Percentiles rank a stretch among this genome's conserved stretches.
Conservation (phyloP, 2,329 filamentous ascomycete genomes). For the Ophioceras dolichostomum region DNA sequence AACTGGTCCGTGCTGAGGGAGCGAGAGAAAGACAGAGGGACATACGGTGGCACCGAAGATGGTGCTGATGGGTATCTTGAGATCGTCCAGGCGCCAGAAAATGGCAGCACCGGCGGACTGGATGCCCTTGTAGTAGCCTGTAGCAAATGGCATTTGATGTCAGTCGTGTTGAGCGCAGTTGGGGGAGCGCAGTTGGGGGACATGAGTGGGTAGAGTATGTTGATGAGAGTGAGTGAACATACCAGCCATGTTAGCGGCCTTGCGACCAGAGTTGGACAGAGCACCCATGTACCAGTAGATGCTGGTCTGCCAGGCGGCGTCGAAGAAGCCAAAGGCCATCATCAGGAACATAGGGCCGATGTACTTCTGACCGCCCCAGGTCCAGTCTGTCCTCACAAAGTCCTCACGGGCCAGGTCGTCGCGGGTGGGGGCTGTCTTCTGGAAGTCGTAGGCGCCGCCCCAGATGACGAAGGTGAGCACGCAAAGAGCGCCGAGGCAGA, state of each 20-base stretch:
- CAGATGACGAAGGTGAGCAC: constrained; percentile 64
- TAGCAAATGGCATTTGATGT: no score
- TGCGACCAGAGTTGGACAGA: constrained; percentile 83
- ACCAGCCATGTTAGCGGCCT: constrained; percentile 78
- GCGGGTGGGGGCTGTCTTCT: constrained; percentile 46
- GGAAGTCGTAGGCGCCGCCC: constrained; percentile 74
- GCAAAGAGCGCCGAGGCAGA: constrained; percentile 48
- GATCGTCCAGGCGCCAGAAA: constrained; percentile 57
- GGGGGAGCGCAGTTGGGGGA: no score
- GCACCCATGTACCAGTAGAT: constrained; percentile 97
- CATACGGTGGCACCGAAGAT: constrained; percentile 51
- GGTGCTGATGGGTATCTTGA: constrained; percentile 51
- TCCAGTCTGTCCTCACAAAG: constrained; percentile 46
- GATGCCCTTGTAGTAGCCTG: constrained; percentile 33
- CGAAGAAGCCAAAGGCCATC: constrained; percentile 83
- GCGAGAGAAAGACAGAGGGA: constrained; percentile 5
- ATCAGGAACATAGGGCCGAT: constrained; percentile 56
- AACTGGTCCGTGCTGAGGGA: neutral
- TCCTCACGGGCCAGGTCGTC: constrained; percentile 15
- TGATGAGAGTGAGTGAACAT: no score
- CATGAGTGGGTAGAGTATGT: no score
- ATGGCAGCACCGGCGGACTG: constrained; percentile 79
- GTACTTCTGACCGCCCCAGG: constrained; percentile 18
- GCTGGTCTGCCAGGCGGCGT: constrained; percentile 80
- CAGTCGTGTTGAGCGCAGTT: no score